phyloP scores from a whole-genome alignment of 495 filamentous ascomycete genomes.

The Hyaloscypha finlandica region DNA sequence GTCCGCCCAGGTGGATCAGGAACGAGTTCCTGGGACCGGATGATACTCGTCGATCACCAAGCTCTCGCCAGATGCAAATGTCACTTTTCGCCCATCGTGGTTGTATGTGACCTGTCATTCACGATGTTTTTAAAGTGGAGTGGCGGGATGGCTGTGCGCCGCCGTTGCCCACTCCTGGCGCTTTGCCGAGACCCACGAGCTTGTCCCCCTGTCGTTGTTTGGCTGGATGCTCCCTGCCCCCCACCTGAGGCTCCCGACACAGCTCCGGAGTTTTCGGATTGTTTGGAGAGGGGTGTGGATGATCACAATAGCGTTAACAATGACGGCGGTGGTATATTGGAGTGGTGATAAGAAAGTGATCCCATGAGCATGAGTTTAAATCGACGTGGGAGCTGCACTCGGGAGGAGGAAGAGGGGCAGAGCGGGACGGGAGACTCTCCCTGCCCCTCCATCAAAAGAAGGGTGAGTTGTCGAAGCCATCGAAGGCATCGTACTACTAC shows the following conservation, averaged over 20 bases:
- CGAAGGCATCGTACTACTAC: not conserved
- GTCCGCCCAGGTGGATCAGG: conserved; percentile 4
- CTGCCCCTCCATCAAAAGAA: not conserved
- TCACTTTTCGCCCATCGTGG: not conserved
- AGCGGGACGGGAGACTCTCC: not conserved
- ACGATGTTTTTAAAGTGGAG: conserved; percentile 2
- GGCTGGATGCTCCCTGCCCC: not conserved
- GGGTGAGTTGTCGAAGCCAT: not conserved
- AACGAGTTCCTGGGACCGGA: not conserved
- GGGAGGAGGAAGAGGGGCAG: not conserved
- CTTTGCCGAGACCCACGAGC: not conserved
- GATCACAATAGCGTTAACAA: not conserved
- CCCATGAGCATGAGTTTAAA: not conserved
- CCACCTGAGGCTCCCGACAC: not conserved
- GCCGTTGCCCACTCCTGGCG: not conserved
- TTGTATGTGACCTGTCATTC: not conserved
- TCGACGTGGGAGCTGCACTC: not conserved
- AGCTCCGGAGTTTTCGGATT: not conserved
- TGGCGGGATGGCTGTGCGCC: not conserved
- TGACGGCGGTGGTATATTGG: not conserved
- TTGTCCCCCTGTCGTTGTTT: not conserved
- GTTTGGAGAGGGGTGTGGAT: not conserved
- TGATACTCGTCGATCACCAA: not conserved
- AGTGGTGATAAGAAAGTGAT: not conserved
- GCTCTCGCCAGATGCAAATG: not conserved